Base-by-base conservation (phyloP, 1,284 basidiomycete genomes). In the Mycena sp. region DNA sequence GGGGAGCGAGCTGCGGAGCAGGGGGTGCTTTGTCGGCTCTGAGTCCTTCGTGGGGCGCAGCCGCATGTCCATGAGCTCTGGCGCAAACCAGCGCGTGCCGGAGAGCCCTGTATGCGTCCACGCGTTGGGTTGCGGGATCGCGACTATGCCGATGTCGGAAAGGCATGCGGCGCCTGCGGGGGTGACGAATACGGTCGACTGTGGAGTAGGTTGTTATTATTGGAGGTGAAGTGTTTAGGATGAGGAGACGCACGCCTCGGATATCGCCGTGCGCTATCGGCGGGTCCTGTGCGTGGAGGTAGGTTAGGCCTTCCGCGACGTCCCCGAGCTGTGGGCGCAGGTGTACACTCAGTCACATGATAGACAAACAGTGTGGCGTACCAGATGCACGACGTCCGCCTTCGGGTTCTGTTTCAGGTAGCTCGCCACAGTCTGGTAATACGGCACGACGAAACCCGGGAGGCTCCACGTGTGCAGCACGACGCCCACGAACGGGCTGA, bases 101-200 rank as follows among this genome's bases (percentile, higher is more conserved):
- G 63, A 57, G 41, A 67, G 41, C n/a, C 57, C 65, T 46, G 51
- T 48, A 44, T 60, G 63, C 14, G 25, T 29, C 65, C 65, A 63
- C 43, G 63, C 57, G 3, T 61, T 58, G 10, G 65, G 65, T 21
- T 67, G 61, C 9, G 65, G 65, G 45, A 67, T 67, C n/a, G 48
- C 41, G 3, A 61, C 57, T 35, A 67, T 50, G 14, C 65, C 65
- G 49, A 67, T 61, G 54, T 67, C 65, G 32, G 57, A 61, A 12
- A 67, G 58, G 21, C 63, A 57, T 2, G 65, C 35, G 14, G 46
- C 2, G 23, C 61, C 57, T 2, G 53, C 6, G 2, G 65, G 41
- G 21, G 30, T 26, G 49, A 58, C 28, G 53, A 46, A 57, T 14
- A 59, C 44, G 16, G 26, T 61, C 5, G 61, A 59, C 50, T 65